Evolutionary conservation across 176 grass and related monocot species (phyloP).

Genomic region (Aegilops tauschii): DNA sequence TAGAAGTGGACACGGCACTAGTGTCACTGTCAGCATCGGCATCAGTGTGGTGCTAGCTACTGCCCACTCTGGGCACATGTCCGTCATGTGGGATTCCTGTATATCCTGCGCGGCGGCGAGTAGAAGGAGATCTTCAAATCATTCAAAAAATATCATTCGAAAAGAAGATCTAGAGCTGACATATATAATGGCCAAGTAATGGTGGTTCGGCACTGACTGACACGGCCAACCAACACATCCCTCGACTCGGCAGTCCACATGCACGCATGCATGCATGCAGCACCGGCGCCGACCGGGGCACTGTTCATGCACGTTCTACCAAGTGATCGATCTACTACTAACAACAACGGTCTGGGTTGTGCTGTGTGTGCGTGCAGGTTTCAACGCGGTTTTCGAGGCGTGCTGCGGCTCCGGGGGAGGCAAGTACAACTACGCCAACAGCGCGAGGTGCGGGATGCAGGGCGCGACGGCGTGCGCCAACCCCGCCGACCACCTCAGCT

Average conservation of each 20-base stretch:
- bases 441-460: slow-evolving; percentile 40
- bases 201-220: neutral
- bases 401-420: slow-evolving; percentile 54
- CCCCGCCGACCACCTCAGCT: slow-evolving; percentile 58
- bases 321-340: neutral
- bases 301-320: neutral
- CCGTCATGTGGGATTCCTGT: neutral
- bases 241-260: too few relatives aligned
- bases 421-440: slow-evolving; percentile 66
- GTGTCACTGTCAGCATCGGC: neutral
- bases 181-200: neutral
- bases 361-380: slow-evolving; percentile 20
- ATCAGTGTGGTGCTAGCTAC: neutral
- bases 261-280: too few relatives aligned
- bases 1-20: neutral
- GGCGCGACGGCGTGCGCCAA: slow-evolving; percentile 47
- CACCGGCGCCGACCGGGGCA: neutral
- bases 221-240: too few relatives aligned
- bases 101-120: too few relatives aligned
- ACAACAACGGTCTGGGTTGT: neutral
- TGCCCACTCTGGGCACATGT: neutral
- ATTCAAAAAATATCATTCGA: neutral
- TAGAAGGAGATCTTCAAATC: too few relatives aligned
- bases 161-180: too few relatives aligned
- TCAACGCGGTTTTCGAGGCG: slow-evolving; percentile 47